Evolutionary conservation across 768 basidiomycete species (phyloP).

Genomic region (Hericium rajendrae): DNA sequence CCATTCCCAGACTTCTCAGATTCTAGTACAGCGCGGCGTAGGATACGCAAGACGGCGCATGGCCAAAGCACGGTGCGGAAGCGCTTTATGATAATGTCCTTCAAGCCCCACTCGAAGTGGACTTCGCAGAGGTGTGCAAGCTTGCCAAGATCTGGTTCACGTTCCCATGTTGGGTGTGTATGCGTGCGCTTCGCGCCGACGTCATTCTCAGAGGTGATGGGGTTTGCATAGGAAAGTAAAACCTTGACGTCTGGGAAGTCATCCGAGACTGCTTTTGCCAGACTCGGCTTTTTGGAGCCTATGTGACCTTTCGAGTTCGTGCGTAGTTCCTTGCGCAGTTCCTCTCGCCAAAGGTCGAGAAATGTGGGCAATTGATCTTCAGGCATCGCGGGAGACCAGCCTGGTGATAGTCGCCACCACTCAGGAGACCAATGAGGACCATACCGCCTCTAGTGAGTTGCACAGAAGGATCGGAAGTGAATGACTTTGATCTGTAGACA

Average conservation of each 20-base stretch:
- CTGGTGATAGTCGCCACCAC: conserved; percentile 86
- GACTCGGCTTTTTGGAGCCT: conserved; percentile 50
- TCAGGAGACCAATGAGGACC: conserved; percentile 74
- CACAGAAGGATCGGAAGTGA: conserved; percentile 37
- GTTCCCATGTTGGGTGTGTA: conserved; percentile 27
- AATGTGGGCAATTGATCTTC: conserved; percentile 38
- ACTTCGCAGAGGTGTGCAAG: conserved; percentile 77
- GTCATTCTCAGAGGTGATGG: conserved; percentile 61
- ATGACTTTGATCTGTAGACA: conserved; percentile 28
- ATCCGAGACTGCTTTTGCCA: conserved; percentile 54
- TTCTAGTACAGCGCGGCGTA: conserved; percentile 51
- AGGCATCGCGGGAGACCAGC: conserved; percentile 64
- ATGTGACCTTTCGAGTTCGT: conserved; percentile 60
- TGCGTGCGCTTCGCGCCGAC: conserved; percentile 29
- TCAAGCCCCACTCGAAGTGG: conserved; percentile 89
- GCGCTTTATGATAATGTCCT: conserved; percentile 71
- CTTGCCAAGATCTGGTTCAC: conserved; percentile 58
- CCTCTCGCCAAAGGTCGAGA: conserved; percentile 53
- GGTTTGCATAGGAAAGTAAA: conserved; percentile 68
- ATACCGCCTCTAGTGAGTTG: conserved; percentile 54
- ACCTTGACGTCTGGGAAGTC: conserved; percentile 71
- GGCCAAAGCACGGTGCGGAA: conserved; percentile 81
- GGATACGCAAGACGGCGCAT: conserved; percentile 55
- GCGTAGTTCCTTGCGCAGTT: conserved; percentile 51
- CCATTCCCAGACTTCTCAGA: too few species aligned